These are phyloP conservation scores for Lepraria neglecta DNA, from an alignment of 495 filamentous ascomycete species.

Conservation along the genomic window DNA sequence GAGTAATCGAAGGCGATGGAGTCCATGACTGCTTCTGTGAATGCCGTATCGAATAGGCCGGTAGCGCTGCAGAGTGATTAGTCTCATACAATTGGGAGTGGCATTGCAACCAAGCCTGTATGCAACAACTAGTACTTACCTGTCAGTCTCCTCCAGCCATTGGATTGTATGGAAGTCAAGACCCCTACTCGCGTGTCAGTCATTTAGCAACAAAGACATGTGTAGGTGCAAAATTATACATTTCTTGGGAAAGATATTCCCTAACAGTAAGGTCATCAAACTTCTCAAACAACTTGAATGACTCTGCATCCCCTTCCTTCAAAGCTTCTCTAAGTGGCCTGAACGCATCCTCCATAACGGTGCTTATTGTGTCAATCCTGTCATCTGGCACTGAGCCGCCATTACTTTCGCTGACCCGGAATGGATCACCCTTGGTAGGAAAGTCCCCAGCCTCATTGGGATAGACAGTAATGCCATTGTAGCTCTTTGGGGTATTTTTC, in stretches of 20 bases:
- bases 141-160: conserved; percentile 13
- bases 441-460: background rate
- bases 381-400: conserved; percentile 9
- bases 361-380: background rate
- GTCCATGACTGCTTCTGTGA: conserved; percentile 12
- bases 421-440: background rate
- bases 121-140: background rate
- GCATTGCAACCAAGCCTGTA: background rate
- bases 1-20: conserved; percentile 11
- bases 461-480: conserved; percentile 3
- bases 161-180: conserved; percentile 11
- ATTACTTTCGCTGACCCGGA: conserved; percentile 9
- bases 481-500: conserved; percentile 5
- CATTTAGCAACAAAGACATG: background rate
- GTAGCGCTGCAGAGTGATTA: conserved; percentile 1
- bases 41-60: conserved; percentile 4
- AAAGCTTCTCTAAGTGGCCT: background rate
- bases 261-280: conserved; percentile 10
- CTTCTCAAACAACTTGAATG: background rate
- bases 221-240: background rate
- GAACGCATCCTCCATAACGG: conserved; percentile 1
- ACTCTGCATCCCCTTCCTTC: background rate
- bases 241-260: background rate
- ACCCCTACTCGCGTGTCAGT: background rate
- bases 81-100: background rate